phyloP scores from a whole-genome alignment of 148 eudicot species.

The Rheum nobile region DNA sequence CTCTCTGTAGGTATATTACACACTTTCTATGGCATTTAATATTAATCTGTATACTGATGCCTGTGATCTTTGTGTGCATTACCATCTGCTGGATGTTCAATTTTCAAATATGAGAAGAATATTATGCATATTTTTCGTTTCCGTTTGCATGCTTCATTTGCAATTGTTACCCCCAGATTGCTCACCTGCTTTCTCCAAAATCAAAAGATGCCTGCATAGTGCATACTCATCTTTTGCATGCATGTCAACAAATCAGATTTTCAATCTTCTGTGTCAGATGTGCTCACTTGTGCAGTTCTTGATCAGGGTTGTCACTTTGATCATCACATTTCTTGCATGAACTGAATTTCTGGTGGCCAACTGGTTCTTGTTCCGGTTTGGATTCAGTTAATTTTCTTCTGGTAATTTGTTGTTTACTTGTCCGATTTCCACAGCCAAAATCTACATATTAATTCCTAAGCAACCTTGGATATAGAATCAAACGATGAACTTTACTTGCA shows the following conservation, averaged over 20 bases:
- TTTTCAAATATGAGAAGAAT: neutral
- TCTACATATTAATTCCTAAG: neutral
- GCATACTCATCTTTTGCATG: too few relatives aligned
- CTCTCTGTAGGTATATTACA: neutral
- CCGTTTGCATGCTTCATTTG: neutral
- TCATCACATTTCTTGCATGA: neutral
- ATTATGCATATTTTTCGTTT: neutral
- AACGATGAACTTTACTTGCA: neutral
- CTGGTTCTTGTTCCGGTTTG: neutral
- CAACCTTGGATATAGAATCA: neutral
- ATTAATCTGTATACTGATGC: neutral
- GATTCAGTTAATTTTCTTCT: neutral
- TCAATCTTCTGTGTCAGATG: neutral
- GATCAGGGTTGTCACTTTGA: neutral
- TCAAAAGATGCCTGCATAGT: neutral
- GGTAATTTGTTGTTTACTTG: neutral
- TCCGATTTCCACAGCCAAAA: neutral
- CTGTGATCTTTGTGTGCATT: neutral
- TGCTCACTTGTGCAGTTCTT: neutral
- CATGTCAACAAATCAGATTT: too few relatives aligned
- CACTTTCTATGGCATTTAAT: neutral
- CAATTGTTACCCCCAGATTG: neutral
- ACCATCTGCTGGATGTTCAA: neutral
- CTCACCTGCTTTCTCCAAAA: neutral
- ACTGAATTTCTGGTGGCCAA: neutral